phyloP scores from a whole-genome alignment of 1,139 yeast genomes.

The Debaryomycetaceae sp. region DNA sequence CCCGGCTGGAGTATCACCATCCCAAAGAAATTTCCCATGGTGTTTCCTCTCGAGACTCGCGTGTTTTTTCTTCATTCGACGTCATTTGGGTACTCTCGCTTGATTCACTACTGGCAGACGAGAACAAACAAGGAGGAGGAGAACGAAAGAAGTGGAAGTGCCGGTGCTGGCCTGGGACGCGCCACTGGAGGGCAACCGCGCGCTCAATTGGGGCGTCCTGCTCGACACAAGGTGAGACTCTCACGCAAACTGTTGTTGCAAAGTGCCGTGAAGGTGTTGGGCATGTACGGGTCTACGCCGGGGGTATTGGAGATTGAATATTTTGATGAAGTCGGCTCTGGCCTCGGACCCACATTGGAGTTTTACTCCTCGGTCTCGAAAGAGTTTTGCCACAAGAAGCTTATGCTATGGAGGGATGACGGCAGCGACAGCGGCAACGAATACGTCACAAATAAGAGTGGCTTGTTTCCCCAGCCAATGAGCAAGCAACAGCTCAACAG shows the following conservation, averaged over 20 bases:
- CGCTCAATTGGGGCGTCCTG: slow-evolving; percentile 65
- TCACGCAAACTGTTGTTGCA: slow-evolving; percentile 67
- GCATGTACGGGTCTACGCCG: slow-evolving; percentile 73
- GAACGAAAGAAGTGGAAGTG: slow-evolving; percentile 12
- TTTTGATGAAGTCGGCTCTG: slow-evolving; percentile 92
- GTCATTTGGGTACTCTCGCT: slow-evolving; percentile 86
- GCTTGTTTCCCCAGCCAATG: slow-evolving; percentile 75
- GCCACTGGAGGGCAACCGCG: slow-evolving; percentile 15
- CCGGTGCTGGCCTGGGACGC: slow-evolving; percentile 9
- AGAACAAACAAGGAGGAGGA: slow-evolving; percentile 43
- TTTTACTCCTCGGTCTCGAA: slow-evolving; percentile 80
- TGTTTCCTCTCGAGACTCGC: slow-evolving; percentile 82
- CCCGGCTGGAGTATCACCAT: slow-evolving; percentile 83
- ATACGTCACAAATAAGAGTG: slow-evolving; percentile 42
- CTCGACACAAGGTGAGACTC: slow-evolving; percentile 77
- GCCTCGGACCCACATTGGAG: slow-evolving; percentile 93
- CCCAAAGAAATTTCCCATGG: slow-evolving; percentile 70
- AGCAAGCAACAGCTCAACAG: slow-evolving; percentile 21
- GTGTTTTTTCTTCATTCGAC: slow-evolving; percentile 78
- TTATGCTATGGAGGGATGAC: slow-evolving; percentile 69
- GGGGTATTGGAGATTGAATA: slow-evolving; percentile 85
- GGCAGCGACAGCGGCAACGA: slow-evolving; percentile 22
- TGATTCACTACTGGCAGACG: slow-evolving; percentile 74
- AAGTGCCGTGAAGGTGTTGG: slow-evolving; percentile 78
- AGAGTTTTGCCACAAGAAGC: slow-evolving; percentile 54